These are phyloP conservation scores for Prunus mongolica DNA, from an alignment of 306 rosid species.

Conservation along the genomic window DNA sequence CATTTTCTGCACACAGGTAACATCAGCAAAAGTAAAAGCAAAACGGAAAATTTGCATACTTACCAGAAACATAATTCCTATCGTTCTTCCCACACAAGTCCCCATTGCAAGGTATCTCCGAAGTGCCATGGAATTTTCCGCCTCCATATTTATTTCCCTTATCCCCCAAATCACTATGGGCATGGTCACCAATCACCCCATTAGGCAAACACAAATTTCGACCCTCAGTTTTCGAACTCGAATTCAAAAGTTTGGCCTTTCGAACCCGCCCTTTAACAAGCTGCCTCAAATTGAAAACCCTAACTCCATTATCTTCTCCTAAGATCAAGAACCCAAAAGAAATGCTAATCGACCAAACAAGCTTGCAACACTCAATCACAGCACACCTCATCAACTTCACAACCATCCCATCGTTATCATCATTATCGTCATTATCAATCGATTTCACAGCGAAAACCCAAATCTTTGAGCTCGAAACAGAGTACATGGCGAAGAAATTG, in stretches of 20 bases:
- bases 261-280: slow-evolving; percentile 42
- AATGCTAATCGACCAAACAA: slow-evolving; percentile 59
- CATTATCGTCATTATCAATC: slow-evolving; percentile 28
- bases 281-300: slow-evolving; percentile 60
- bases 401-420: slow-evolving; percentile 23
- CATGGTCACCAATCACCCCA: slow-evolving; percentile 37
- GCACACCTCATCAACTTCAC: slow-evolving; percentile 82
- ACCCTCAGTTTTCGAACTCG: slow-evolving; percentile 22
- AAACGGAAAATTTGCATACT: slow-evolving; percentile 17
- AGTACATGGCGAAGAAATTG: slow-evolving; percentile 65
- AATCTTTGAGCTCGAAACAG: slow-evolving; percentile 50
- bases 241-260: slow-evolving; percentile 26
- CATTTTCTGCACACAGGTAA: background rate
- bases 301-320: slow-evolving; percentile 77
- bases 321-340: slow-evolving; percentile 61
- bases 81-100: slow-evolving; percentile 43
- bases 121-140: slow-evolving; percentile 22
- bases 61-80: slow-evolving; percentile 49
- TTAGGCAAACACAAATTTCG: slow-evolving; percentile 29
- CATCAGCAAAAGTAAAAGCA: slow-evolving; percentile 1
- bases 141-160: slow-evolving; percentile 26
- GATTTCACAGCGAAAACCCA: slow-evolving; percentile 61
- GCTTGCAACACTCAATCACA: slow-evolving; percentile 57
- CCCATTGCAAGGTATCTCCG: slow-evolving; percentile 39
- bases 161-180: slow-evolving; percentile 13